phyloP scores from a whole-genome alignment of 805 yeast genomes.

The Isabelozyma rhagii region DNA sequence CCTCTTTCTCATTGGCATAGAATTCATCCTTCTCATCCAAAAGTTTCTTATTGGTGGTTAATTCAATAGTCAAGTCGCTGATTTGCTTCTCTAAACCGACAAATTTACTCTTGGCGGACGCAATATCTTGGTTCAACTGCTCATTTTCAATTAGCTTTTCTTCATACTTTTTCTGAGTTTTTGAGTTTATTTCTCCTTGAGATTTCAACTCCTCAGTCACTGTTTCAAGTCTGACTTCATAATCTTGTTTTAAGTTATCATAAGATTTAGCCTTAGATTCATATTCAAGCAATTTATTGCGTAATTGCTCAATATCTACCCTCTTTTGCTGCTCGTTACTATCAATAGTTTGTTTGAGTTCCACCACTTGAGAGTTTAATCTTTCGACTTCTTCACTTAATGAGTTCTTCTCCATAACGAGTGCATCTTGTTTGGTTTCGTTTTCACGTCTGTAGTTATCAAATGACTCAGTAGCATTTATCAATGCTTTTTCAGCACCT shows the following conservation, averaged over 20 bases:
- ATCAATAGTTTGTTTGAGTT: constrained; percentile 19
- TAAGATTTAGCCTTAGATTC: constrained; percentile 30
- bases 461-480: constrained; percentile 51
- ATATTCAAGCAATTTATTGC: constrained; percentile 17
- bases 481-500: constrained; percentile 65
- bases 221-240: constrained; percentile 24
- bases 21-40: constrained; percentile 14
- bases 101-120: constrained; percentile 14
- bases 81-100: constrained; percentile 10
- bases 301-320: constrained; percentile 24
- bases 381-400: constrained; percentile 15
- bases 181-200: constrained; percentile 46
- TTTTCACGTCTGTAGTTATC: constrained; percentile 33
- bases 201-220: constrained; percentile 28
- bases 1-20: constrained; percentile 17
- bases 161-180: constrained; percentile 54
- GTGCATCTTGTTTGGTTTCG: constrained; percentile 15
- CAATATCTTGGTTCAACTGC: constrained; percentile 37
- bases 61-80: constrained; percentile 6
- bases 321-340: constrained; percentile 14
- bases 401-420: constrained; percentile 21
- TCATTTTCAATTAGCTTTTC: constrained; percentile 54
- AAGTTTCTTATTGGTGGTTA: constrained; percentile 7
- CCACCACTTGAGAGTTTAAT: constrained; percentile 17
- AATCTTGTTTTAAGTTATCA: constrained; percentile 30